Evolutionary conservation across 2,329 filamentous ascomycete genomes (phyloP), one percentile per base, ranked within the genome.

Genomic region (Lasiodiplodia sp.): DNA sequence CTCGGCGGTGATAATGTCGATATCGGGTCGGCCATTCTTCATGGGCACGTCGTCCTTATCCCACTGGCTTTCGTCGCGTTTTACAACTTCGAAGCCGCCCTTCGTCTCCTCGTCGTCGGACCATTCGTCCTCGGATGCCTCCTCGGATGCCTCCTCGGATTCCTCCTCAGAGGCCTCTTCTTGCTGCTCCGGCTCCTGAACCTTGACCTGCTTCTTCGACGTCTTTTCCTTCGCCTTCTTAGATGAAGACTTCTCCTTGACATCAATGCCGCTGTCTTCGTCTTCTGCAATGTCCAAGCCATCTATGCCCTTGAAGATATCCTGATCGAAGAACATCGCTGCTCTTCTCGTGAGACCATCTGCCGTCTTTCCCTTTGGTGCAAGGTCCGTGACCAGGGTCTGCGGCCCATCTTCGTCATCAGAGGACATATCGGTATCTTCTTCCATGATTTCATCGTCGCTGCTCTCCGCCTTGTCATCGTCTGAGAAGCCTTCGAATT

Each of bases 1-100:
- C 84, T 99, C 96, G 5, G 94, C 96, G n/a, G 96, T 99, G 76
- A 98, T 97, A 75, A 99, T 98, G 79, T 98, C 94, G 81, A 99
- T 97, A 77, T 97, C 94, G 86, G 80, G 78, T 67, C 86, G 87
- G 68, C 90, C 90, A 73, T 92, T 87, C 67, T 88, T 85, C 71
- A 83, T 86, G 65, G 87, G 86, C 70, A 87, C 88, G 65, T 90
- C 87, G 70, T 89, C 84, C 57, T 88, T 85, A 73, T 92, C 90
- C 91, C 91, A 93, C 69, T 87, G 83, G 5, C 83, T 83, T 51
- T 88, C 84, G 53, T 80, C 79, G 64, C 78, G 79, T 73, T 87
- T 88, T 28, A 91, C 88, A 21, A 89, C 84, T 75, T 93, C 89
- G 69, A 92, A 91, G 2, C 84, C 85, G 10, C 38, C 21, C 16